A percentile compares a stretch with the other conserved stretches of the same genome.
Conservation (phyloP, 805 yeast species). For the Yarrowia bubula region DNA sequence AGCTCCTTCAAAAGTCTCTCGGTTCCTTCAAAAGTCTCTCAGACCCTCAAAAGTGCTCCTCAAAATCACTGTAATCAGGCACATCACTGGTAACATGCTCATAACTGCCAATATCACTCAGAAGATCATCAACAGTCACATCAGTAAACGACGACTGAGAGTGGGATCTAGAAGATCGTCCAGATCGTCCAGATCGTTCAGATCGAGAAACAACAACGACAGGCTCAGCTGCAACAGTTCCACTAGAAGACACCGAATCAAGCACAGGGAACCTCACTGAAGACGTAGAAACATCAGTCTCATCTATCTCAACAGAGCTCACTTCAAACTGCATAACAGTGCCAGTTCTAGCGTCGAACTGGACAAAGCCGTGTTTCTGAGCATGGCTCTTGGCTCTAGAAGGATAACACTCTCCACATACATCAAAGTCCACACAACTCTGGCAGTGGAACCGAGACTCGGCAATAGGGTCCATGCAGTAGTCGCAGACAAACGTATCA, state of each 20-base stretch:
- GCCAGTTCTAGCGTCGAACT: not conserved
- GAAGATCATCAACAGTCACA: not conserved
- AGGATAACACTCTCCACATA: constrained; percentile 42
- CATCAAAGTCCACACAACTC: constrained; percentile 49
- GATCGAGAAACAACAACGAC: not conserved
- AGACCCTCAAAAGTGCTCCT: constrained; percentile 14
- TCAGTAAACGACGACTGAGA: constrained; percentile 3
- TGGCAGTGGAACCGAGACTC: constrained; percentile 52
- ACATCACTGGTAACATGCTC: constrained; percentile 14
- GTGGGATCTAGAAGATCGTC: not conserved
- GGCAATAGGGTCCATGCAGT: constrained; percentile 30
- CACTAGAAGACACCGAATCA: not conserved
- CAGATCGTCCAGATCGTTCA: not conserved
- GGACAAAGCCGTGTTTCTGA: not conserved
- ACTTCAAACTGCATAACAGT: not conserved
- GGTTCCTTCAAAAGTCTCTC: too few relatives aligned
- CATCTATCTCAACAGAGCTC: not conserved
- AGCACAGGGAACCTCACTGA: constrained; percentile 6
- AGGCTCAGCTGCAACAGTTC: not conserved
- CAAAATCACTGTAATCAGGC: constrained; percentile 1
- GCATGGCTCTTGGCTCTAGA: constrained; percentile 20
- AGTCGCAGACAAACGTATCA: constrained; percentile 1
- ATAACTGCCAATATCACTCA: constrained; percentile 5
- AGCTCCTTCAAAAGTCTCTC: too few relatives aligned
- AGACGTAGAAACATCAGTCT: not conserved